Evolutionary conservation across 371 early-diverging fungal genomes (phyloP).

Genomic region (Rhizopus sp.): DNA sequence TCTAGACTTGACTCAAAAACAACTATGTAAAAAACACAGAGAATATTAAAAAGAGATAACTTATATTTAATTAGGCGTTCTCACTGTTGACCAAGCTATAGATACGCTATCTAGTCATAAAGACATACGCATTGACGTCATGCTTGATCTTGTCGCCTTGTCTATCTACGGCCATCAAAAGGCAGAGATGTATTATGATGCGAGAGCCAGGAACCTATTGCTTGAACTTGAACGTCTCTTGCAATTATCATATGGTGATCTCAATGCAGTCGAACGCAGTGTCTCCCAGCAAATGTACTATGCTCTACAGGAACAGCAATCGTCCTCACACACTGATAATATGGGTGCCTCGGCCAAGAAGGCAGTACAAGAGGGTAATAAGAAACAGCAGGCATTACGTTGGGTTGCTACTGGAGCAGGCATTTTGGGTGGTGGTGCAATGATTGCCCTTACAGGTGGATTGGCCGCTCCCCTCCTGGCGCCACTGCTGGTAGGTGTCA

Average conservation of each 20-base stretch:
- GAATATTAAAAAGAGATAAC: not conserved
- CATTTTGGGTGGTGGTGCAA: constrained; percentile 62
- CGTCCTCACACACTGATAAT: constrained; percentile 11
- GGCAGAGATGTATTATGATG: constrained; percentile 38
- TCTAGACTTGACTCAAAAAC: constrained; percentile 27
- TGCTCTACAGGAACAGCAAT: constrained; percentile 29
- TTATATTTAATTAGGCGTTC: not conserved
- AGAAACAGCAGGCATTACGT: constrained; percentile 50
- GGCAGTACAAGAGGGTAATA: constrained; percentile 52
- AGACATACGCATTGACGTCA: constrained; percentile 44
- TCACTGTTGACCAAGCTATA: constrained; percentile 20
- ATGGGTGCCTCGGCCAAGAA: constrained; percentile 46
- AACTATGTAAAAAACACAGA: constrained; percentile 21
- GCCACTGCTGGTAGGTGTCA: constrained; percentile 57
- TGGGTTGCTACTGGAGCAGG: constrained; percentile 67
- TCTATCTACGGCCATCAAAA: constrained; percentile 11
- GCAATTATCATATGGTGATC: constrained; percentile 23
- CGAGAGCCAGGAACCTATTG: constrained; percentile 39
- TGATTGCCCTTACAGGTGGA: constrained; percentile 68
- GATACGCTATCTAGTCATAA: constrained; percentile 8
- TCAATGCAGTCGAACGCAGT: constrained; percentile 41
- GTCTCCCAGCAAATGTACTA: constrained; percentile 53
- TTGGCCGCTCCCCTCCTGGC: constrained; percentile 69
- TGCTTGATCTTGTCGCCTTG: constrained; percentile 36
- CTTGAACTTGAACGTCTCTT: constrained; percentile 28